phyloP scores from a whole-genome alignment of 2,329 filamentous ascomycete species.

The Calonectria ilicicola region DNA sequence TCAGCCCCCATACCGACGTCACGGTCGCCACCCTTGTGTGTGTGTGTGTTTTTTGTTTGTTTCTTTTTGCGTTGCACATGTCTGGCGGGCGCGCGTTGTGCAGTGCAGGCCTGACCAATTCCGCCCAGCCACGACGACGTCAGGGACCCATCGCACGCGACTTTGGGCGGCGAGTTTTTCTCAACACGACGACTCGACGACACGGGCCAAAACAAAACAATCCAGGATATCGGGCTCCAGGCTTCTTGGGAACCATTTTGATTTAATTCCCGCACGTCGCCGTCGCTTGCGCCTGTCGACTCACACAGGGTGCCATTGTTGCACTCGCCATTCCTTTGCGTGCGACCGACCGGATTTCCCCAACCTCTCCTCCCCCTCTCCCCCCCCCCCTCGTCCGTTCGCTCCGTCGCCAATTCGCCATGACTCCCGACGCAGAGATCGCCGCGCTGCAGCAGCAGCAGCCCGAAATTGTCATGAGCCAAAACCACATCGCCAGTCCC shows the following conservation, averaged over 20 bases:
- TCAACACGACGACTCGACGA: constrained; percentile 27
- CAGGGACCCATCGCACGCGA: constrained; percentile 33
- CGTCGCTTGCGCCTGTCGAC: neutral
- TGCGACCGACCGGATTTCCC: constrained; percentile 3
- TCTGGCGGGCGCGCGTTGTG: constrained; percentile 30
- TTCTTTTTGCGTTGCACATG: constrained; percentile 25
- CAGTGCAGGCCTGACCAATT: constrained; percentile 35
- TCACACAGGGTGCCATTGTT: constrained; percentile 10
- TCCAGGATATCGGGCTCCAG: neutral
- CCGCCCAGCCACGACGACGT: constrained; percentile 35
- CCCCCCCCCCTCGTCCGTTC: constrained; percentile 8
- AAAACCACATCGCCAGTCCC: constrained; percentile 49
- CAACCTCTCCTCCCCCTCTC: neutral
- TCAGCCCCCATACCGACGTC: too few species aligned
- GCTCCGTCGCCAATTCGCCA: constrained; percentile 39
- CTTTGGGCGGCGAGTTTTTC: constrained; percentile 19
- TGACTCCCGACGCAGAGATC: constrained; percentile 49
- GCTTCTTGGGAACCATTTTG: neutral
- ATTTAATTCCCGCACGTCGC: constrained; percentile 2
- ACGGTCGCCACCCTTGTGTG: neutral
- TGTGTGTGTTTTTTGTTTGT: constrained; percentile 18
- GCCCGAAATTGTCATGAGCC: constrained; percentile 46
- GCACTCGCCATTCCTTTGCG: constrained; percentile 27
- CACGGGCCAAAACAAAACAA: constrained; percentile 26
- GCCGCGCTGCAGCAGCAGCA: constrained; percentile 47